Conservation (phyloP, 2,329 filamentous ascomycete species). For the Sporothrix inflata region DNA sequence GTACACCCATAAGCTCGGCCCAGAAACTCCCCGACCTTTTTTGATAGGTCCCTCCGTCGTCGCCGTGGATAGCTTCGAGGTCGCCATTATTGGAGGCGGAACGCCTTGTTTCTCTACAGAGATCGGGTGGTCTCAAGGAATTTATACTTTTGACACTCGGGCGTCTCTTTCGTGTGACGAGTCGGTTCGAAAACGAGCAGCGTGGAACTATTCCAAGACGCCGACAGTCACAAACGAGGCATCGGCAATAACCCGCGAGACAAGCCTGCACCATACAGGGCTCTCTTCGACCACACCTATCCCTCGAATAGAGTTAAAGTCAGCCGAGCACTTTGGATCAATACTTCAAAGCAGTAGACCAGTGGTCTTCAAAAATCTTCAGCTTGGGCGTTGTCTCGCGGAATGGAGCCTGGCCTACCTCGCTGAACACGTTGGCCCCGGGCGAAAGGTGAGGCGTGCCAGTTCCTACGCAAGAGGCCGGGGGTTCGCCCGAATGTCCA, state of each 20-base stretch:
- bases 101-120: conserved; percentile 92
- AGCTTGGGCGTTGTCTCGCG: conserved; percentile 68
- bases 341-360: conserved; percentile 64
- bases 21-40: conserved; percentile 57
- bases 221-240: conserved; percentile 25
- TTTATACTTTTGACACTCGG: conserved; percentile 47
- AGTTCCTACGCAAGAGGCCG: not conserved
- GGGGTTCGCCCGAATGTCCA: not conserved
- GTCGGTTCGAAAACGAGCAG: too few relatives aligned
- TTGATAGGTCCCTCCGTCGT: conserved; percentile 69
- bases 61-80: conserved; percentile 48
- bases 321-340: conserved; percentile 60
- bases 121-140: conserved; percentile 75
- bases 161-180: not conserved
- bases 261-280: too few relatives aligned
- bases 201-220: conserved; percentile 29
- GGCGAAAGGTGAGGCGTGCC: conserved; percentile 53
- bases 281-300: conserved; percentile 41
- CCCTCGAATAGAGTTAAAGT: conserved; percentile 55
- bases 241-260: too few relatives aligned
- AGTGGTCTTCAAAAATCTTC: conserved; percentile 64
- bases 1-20: not conserved
- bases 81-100: conserved; percentile 75
- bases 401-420: conserved; percentile 74
- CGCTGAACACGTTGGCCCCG: conserved; percentile 59